Percentiles rank a stretch among this genome's conserved stretches.
phyloP scores from a whole-genome alignment of 371 early-diverging fungal genomes.

The Apophysomyces elegans region DNA sequence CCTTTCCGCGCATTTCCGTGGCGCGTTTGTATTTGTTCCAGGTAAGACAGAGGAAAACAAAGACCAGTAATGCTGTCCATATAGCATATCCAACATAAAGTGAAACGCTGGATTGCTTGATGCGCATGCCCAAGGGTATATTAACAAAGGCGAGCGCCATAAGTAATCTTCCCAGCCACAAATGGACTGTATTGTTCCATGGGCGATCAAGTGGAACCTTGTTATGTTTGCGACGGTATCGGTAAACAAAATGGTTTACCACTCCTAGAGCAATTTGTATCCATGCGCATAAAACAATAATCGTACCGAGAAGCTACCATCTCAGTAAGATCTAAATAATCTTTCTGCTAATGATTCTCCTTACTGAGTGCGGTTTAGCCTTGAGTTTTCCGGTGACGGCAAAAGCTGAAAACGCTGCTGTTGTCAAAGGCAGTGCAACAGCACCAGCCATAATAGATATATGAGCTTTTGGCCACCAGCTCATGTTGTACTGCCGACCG shows the following conservation, averaged over 20 bases:
- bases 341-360: not conserved
- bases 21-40: constrained; percentile 19
- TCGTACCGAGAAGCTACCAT: constrained; percentile 32
- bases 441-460: constrained; percentile 37
- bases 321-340: not conserved
- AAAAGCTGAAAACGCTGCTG: constrained; percentile 27
- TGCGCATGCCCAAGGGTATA: constrained; percentile 40
- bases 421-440: constrained; percentile 32
- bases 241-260: constrained; percentile 35
- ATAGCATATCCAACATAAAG: constrained; percentile 29
- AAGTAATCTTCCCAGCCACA: constrained; percentile 38
- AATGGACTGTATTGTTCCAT: constrained; percentile 38
- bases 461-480: constrained; percentile 42
- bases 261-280: constrained; percentile 33
- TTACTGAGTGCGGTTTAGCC: constrained; percentile 38
- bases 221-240: constrained; percentile 24
- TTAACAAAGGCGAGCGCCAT: constrained; percentile 28
- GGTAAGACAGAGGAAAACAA: constrained; percentile 20
- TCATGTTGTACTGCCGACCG: constrained; percentile 31
- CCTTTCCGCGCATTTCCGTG: not conserved
- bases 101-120: constrained; percentile 19
- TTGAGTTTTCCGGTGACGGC: constrained; percentile 23
- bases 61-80: constrained; percentile 20
- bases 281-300: constrained; percentile 31
- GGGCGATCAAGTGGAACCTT: constrained; percentile 23